Base-by-base conservation (phyloP, 2,329 filamentous ascomycete species). In the Penicillium expansum region DNA sequence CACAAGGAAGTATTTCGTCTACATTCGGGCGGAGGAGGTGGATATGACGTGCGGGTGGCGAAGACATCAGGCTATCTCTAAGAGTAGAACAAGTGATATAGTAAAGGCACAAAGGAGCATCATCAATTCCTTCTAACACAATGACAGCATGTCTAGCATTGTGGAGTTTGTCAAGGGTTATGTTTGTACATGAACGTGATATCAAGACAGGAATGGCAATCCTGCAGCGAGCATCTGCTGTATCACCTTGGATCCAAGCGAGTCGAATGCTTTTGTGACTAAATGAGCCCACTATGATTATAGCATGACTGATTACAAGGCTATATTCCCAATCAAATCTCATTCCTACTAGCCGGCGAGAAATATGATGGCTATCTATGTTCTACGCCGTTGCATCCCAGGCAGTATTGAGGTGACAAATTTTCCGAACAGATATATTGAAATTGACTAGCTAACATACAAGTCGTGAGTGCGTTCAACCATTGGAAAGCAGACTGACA, bases 401-500 rank as follows among this genome's bases (percentile, higher is more conserved):
- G 32, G 14, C 20, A 7, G 1, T 27, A 35, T 6, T 2, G n/a
- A 27, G 22, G 30, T 35, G 27, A 47, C 16, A 13, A 20, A 45
- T 37, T 13, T 8, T 16, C 32, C 29, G n/a, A 52, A 24, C 22
- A 38, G 14, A 48, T 44, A 53, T 24, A 53, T 32, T 58, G 41
- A 42, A 58, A 56, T 55, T 52, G 30, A 56, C 41, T 29, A 58
- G 58, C 55, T 63, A 65, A 52, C 62, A 47, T 65, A 65, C 59
- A 66, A 56, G 56, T 66, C 63, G 60, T 66, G 44, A 66, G 56
- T 41, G 47, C 56, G 55, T 60, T 51, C 38, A 57, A 54, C 51
- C 52, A 59, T 66, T 42, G 58, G 38, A 55, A 57, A 44, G 50
- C 52, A 55, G 27, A 52, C 52, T 45, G 48, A 47, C 45, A 32